Conservation (phyloP, 2,329 filamentous ascomycete genomes). For the Teratosphaeria gauchensis region DNA sequence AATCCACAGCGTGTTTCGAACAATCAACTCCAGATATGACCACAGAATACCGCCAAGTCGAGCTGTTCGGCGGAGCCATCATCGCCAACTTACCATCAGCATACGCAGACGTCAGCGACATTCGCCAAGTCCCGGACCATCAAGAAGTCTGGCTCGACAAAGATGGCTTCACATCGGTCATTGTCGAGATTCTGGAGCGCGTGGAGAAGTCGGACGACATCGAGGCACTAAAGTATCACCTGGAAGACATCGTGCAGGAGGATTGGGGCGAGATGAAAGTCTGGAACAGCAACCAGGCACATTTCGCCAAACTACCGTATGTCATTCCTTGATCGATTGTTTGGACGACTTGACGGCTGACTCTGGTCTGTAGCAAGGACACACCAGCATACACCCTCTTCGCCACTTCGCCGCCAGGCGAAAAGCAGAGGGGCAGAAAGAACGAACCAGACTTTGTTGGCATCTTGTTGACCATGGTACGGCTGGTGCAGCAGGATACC, state of each 20-base stretch:
- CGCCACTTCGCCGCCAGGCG: constrained; percentile 43
- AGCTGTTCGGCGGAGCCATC: constrained; percentile 65
- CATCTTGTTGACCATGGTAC: constrained; percentile 66
- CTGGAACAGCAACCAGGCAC: constrained; percentile 22
- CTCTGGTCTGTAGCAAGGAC: constrained; percentile 12
- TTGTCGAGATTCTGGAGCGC: constrained; percentile 82
- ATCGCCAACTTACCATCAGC: constrained; percentile 55
- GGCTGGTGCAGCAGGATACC: constrained; percentile 64
- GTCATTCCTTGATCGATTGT: constrained; percentile 5
- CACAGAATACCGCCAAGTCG: constrained; percentile 42
- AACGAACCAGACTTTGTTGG: constrained; percentile 48
- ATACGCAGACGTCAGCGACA: constrained; percentile 63
- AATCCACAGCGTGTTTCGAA: background rate
- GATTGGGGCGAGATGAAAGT: constrained; percentile 26
- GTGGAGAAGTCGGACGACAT: constrained; percentile 59
- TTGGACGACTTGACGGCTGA: background rate
- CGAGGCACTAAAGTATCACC: constrained; percentile 48
- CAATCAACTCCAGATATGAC: background rate
- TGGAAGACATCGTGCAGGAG: constrained; percentile 36
- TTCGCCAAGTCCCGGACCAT: constrained; percentile 71
- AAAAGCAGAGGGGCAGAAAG: constrained; percentile 29
- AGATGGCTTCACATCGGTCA: constrained; percentile 74
- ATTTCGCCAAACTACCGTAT: constrained; percentile 29
- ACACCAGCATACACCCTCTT: constrained; percentile 60
- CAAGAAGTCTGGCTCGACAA: constrained; percentile 88